Base-by-base conservation (phyloP, 805 yeast species). In the Henningerozyma blattae region DNA sequence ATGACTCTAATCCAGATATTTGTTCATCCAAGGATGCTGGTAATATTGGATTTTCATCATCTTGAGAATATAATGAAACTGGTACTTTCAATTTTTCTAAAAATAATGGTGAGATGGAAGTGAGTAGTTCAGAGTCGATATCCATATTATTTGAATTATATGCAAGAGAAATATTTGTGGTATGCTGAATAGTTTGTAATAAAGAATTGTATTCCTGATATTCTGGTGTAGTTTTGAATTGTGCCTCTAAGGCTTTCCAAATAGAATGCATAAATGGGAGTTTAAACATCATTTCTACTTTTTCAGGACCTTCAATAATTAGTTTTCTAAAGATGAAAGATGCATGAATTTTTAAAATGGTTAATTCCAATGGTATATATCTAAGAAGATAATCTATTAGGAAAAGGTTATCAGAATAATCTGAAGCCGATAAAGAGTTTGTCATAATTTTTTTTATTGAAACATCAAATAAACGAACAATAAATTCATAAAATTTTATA, bases 21-120 rank as follows among this genome's bases (percentile, higher is more conserved):
- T 30, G 15, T 3, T 29, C 36, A 15, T 38, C 32, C 29, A 55
- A 34, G 10, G 38, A 37, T 10, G 26, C 17, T 0, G 59, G 56
- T 28, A 55, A 25, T 12, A 18, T 33, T 9, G 37, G 17, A 2
- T 20, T 15, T 19, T 35, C 42, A 7, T 34, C 19, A 14, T 29
- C 25, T 7, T n/a, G 17, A 9, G 38, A 38, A 17, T 42, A 44
- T 30, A 42, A 50, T 4, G 31, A 14, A 0, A 17, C 9, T 8
- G 56, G 52, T 5, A 50, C 38, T 17, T 42, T 44, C n/a, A 35
- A 43, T 22, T 39, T 41, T 14, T 50, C 47, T 19, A 53, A 44
- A 3, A 51, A 22, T 22, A 53, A 28, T 4, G 54, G 49, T 8
- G 29, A 15, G 18, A 15, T 9, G n/a, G n/a, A 8, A 6, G n/a